Evolutionary conservation across 2,329 filamentous ascomycete species (phyloP).

Genomic region (Penicillium sp.): DNA sequence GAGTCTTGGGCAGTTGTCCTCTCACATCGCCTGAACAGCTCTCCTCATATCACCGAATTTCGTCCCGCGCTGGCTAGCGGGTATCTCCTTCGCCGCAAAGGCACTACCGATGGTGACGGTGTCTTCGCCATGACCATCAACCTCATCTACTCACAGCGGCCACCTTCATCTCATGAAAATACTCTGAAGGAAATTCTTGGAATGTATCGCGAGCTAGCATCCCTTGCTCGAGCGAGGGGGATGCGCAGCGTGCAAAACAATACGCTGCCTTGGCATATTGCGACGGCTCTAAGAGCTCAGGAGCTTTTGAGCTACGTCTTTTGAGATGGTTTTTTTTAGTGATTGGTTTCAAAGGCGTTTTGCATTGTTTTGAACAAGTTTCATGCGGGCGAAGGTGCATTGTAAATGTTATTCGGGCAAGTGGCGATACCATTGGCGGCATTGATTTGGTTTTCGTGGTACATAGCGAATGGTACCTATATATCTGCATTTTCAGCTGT

Average conservation of each 20-base stretch:
- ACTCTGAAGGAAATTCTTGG: constrained; percentile 41
- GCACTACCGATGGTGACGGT: constrained; percentile 40
- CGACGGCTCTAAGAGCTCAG: constrained; percentile 42
- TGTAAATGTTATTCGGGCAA: constrained; percentile 7
- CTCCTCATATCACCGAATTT: constrained; percentile 40
- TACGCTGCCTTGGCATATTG: constrained; percentile 48
- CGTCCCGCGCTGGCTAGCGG: constrained; percentile 44
- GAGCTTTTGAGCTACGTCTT: constrained; percentile 41
- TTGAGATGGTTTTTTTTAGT: constrained; percentile 18
- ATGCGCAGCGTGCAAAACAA: constrained; percentile 40
- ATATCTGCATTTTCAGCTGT: not conserved
- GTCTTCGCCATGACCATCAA: constrained; percentile 41
- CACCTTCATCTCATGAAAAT: constrained; percentile 30
- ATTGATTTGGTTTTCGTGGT: constrained; percentile 10
- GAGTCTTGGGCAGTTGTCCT: constrained; percentile 58
- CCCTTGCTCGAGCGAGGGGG: constrained; percentile 41
- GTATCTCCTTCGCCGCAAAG: constrained; percentile 45
- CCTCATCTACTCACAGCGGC: constrained; percentile 35
- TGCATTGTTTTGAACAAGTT: constrained; percentile 5
- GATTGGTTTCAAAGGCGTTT: constrained; percentile 4
- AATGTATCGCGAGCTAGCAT: constrained; percentile 45
- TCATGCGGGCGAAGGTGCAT: constrained; percentile 13
- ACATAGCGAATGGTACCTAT: not conserved
- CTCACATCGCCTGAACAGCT: constrained; percentile 45
- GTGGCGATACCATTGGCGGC: constrained; percentile 15